phyloP scores from a whole-genome alignment of 345 rosid species.

The Moringa oleifera region DNA sequence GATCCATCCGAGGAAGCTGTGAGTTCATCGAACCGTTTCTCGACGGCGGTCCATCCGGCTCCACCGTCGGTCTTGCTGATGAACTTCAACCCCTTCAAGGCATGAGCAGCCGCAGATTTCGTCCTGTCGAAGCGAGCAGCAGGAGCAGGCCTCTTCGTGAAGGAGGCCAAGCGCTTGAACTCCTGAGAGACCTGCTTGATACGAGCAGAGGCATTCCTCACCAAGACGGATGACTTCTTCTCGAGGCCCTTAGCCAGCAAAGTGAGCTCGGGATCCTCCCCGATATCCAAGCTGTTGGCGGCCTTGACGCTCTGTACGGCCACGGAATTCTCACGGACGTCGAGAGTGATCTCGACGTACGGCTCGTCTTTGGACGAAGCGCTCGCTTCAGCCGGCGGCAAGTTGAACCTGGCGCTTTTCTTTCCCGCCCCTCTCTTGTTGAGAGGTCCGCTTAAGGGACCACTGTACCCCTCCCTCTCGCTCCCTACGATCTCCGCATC shows the following conservation, averaged over 20 bases:
- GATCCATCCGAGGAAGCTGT: conserved; percentile 43
- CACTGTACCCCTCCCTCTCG: conserved; percentile 30
- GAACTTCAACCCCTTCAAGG: conserved; percentile 71
- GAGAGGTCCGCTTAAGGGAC: conserved; percentile 47
- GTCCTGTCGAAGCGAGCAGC: conserved; percentile 52
- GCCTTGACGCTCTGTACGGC: conserved; percentile 31
- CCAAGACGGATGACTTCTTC: conserved; percentile 41
- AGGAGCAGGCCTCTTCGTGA: conserved; percentile 32
- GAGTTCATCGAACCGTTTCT: conserved; percentile 53
- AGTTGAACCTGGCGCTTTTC: conserved; percentile 33
- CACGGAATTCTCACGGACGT: conserved; percentile 33
- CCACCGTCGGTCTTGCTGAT: conserved; percentile 67
- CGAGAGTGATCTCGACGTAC: conserved; percentile 34
- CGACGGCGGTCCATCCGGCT: conserved; percentile 64
- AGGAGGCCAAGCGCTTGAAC: conserved; percentile 47
- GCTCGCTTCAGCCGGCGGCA: conserved; percentile 11
- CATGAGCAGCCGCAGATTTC: conserved; percentile 56
- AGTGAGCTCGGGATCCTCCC: conserved; percentile 36
- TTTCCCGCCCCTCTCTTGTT: conserved; percentile 34
- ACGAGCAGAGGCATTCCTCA: conserved; percentile 45
- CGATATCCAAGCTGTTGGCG: conserved; percentile 25
- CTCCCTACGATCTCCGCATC: conserved; percentile 32
- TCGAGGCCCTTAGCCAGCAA: conserved; percentile 43
- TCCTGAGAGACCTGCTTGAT: conserved; percentile 65
- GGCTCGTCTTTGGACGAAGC: conserved; percentile 10